Base-by-base conservation (phyloP, 371 early-diverging fungal genomes). In the Mycotypha africana region DNA sequence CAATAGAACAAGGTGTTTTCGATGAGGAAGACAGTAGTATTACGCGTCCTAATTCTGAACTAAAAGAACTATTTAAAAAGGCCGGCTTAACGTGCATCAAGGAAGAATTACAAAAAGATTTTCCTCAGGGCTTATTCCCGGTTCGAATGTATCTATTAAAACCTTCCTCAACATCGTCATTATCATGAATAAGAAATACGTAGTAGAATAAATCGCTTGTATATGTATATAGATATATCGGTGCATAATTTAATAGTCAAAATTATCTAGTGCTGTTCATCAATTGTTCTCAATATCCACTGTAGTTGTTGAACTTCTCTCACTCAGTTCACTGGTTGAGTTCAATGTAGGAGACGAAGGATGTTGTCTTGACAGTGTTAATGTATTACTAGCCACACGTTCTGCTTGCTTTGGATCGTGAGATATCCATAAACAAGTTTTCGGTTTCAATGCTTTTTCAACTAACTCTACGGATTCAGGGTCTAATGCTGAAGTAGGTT, bases 401-500 rank as follows among this genome's bases (percentile, higher is more conserved):
- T 70, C 60, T 32, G 79, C 85, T 58, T 93, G 94, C 15, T 78
- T 73, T 4, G 81, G 79, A 48, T 78, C 78, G 47, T 93, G 94
- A 0, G 93, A 90, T 45, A 93, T 81, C 89, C 86, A 85, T 39
- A 92, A 49, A 47, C 89, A 88, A 20, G 84, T 81, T 21, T 67
- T 53, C 6, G 56, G 42, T 17, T 70, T 56, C 14, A 92, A 58
- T 0, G 89, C 80, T 5, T 75, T 63, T 53, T 94, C 93, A 1
- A 94, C 95, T 12, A 82, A 54, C 10, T 66, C 48, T 12, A 81
- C 74, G 0, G 91, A 74, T 47, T 67, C 78, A 15, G 87, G 86
- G 58, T 94, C 95, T 37, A 94, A 49, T 5, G 92, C 92, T 3
- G 86, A 85, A 0, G 93, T 92, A 1, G 94, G 94, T 58, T 92